Evolutionary conservation across 2,329 filamentous ascomycete species (phyloP).

Genomic region (Hysterium pulicare): DNA sequence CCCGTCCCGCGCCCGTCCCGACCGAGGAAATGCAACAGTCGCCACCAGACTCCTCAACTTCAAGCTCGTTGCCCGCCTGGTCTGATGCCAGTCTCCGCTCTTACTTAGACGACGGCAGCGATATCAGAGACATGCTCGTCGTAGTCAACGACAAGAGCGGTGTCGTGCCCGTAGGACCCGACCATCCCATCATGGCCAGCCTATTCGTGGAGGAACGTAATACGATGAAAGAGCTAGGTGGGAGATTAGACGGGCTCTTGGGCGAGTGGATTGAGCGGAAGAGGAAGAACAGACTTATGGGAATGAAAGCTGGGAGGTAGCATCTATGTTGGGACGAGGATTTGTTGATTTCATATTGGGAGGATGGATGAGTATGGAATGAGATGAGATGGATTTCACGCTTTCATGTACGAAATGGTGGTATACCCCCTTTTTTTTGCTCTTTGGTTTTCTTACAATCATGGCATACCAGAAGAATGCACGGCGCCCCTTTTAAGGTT

Average conservation of each 20-base stretch:
- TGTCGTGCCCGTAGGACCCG: constrained; percentile 71
- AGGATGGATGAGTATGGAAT: too few relatives aligned
- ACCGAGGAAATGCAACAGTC: constrained; percentile 22
- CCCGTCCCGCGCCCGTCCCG: constrained; percentile 37
- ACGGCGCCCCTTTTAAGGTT: too few relatives aligned
- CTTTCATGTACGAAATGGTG: too few relatives aligned
- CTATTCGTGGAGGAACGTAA: constrained; percentile 86
- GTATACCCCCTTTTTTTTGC: too few relatives aligned
- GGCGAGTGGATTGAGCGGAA: constrained; percentile 68
- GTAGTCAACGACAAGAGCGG: constrained; percentile 92
- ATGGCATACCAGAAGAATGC: too few relatives aligned
- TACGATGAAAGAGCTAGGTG: constrained; percentile 81
- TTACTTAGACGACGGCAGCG: constrained; percentile 86
- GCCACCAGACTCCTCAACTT: constrained; percentile 40
- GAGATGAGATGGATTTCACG: too few relatives aligned
- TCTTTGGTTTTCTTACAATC: too few relatives aligned
- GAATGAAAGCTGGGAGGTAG: neutral
- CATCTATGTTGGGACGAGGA: too few relatives aligned
- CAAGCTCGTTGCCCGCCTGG: constrained; percentile 65
- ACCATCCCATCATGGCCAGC: constrained; percentile 77
- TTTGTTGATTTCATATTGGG: too few relatives aligned
- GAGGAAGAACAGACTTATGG: constrained; percentile 15
- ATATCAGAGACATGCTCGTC: constrained; percentile 83
- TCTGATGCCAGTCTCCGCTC: constrained; percentile 80
- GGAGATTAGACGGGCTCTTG: constrained; percentile 83